Conservation (phyloP, 2,329 filamentous ascomycete species). For the Zasmidium cellare region DNA sequence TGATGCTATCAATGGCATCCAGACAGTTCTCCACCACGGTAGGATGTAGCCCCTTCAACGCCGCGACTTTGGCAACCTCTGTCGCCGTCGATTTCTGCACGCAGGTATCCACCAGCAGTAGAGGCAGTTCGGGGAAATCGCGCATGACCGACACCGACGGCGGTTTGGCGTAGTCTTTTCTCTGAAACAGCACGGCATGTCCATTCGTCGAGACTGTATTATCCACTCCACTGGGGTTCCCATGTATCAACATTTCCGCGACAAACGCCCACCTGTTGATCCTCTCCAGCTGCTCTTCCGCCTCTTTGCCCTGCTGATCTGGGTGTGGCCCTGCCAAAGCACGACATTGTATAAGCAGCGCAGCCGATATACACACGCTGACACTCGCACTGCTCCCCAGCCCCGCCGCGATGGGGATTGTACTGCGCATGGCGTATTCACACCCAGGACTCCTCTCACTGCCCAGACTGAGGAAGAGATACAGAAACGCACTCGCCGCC, state of each 20-base stretch:
- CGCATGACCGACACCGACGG: slow-evolving; percentile 75
- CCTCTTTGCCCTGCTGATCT: slow-evolving; percentile 84
- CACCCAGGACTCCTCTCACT: slow-evolving; percentile 76
- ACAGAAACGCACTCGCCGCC: slow-evolving; percentile 84
- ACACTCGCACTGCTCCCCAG: slow-evolving; percentile 94
- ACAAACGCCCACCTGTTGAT: slow-evolving; percentile 99
- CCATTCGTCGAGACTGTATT: slow-evolving; percentile 94
- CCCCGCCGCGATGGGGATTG: slow-evolving; percentile 88
- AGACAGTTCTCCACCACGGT: slow-evolving; percentile 78
- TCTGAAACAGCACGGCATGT: slow-evolving; percentile 89
- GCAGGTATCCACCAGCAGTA: slow-evolving; percentile 85
- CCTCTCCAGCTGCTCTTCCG: slow-evolving; percentile 84
- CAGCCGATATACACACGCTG: slow-evolving; percentile 81
- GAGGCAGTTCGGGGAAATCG: slow-evolving; percentile 87
- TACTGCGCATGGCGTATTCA: slow-evolving; percentile 87
- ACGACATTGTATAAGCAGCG: slow-evolving; percentile 78
- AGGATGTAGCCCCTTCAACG: slow-evolving; percentile 70
- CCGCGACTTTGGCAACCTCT: slow-evolving; percentile 84
- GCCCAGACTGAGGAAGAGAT: slow-evolving; percentile 86
- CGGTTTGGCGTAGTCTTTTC: slow-evolving; percentile 69
- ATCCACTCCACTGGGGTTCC: slow-evolving; percentile 93
- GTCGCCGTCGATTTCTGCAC: slow-evolving; percentile 81
- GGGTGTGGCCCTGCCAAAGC: slow-evolving; percentile 87
- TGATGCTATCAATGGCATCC: slow-evolving; percentile 78
- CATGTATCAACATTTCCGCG: slow-evolving; percentile 94